A percentile compares a stretch with the other conserved stretches of the same genome.
These are phyloP conservation scores for Trifolium dubium DNA, from an alignment of 306 rosid genomes.

Conservation along the genomic window DNA sequence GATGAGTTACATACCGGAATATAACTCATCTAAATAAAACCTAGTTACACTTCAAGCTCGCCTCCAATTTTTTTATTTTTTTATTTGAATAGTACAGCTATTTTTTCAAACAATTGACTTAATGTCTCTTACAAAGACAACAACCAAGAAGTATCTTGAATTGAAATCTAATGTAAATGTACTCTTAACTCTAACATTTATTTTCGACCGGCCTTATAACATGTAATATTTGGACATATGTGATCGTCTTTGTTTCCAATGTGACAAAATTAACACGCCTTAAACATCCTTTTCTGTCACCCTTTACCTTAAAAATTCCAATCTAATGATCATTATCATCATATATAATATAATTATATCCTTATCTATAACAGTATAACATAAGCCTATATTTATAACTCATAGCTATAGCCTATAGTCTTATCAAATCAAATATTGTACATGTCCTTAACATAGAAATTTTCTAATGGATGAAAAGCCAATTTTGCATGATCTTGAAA, in stretches of 20 bases:
- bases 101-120: neutral
- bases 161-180: conserved; percentile 21
- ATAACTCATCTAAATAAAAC: neutral
- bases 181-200: neutral
- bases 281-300: conserved; percentile 22
- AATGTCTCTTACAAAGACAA: conserved; percentile 10
- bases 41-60: neutral
- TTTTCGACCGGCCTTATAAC: conserved; percentile 47
- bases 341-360: neutral
- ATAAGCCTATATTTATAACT: conserved; percentile 7
- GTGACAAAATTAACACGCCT: conserved; percentile 30
- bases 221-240: conserved; percentile 16
- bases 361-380: conserved; percentile 4
- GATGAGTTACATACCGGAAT: too few species aligned
- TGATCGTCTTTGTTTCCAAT: conserved; percentile 45
- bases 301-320: conserved; percentile 32
- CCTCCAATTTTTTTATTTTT: neutral
- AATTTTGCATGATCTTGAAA: conserved; percentile 65
- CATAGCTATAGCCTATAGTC: conserved; percentile 8
- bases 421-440: conserved; percentile 7
- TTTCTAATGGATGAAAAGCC: conserved; percentile 64
- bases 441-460: neutral
- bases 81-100: neutral
- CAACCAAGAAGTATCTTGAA: conserved; percentile 2
- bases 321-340: neutral